Base-by-base conservation (phyloP, 1,139 yeast genomes). In the Sugiyamaella grinbergsii region DNA sequence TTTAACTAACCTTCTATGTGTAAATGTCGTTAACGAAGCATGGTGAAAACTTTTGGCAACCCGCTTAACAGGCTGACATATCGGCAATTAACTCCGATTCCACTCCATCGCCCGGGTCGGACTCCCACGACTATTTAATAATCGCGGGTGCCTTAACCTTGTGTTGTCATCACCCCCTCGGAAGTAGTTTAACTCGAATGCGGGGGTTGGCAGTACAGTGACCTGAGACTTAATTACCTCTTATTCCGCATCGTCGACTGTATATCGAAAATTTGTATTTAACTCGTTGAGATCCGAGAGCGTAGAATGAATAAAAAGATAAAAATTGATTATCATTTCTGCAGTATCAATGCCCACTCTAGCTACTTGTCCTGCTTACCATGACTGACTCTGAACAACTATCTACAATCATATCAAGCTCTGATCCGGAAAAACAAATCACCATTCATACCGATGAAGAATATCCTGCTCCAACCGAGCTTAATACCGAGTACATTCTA, bases 401-500 rank as follows among this genome's bases (percentile, higher is more conserved):
- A n/a, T n/a, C n/a, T n/a, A n/a, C n/a, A n/a, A n/a, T n/a, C n/a
- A n/a, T n/a, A n/a, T n/a, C n/a, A n/a, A n/a, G n/a, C n/a, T n/a
- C n/a, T n/a, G 44, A 40, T 40, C 13, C 7, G 3, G 44, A 40
- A 29, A 40, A 40, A 18, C 33, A 40, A 3, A 40, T 15, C 22
- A 13, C n/a, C n/a, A 5, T 18, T 26, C 44, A 40, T 15, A n/a
- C 24, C n/a, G 44, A 40, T n/a, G 44, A 40, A 26, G 24, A 40
- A 26, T 29, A 40, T 40, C 44, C 44, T 3, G 11, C 19, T 24
- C 44, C 44, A 26, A 10, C 44, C 2, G 44, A 40, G 23, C 24
- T 40, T 6, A 37, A 37, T 37, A 7, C 34, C 13, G 44, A 53
- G 11, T 55, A 46, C 31, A 42, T 57, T 26, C 39, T 57, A 2